Percentiles rank a stretch among this genome's conserved stretches.
These are phyloP conservation scores for Kazachstania taianensis DNA, from an alignment of 805 yeast species.

Conservation along the genomic window DNA sequence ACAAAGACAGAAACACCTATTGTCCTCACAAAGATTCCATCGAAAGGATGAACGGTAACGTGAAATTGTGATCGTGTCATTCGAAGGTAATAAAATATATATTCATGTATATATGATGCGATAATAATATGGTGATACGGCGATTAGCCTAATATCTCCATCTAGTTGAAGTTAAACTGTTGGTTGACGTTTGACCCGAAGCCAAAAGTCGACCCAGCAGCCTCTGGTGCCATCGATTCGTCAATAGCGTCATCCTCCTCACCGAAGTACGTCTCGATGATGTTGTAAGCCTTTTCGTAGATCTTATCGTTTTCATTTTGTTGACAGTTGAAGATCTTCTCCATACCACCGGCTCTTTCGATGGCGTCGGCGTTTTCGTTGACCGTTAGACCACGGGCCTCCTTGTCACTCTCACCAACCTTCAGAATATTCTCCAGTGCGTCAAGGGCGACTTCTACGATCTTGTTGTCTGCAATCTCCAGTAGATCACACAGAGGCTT, in stretches of 20 bases:
- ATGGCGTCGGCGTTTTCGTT: constrained; percentile 86
- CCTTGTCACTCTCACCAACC: constrained; percentile 90
- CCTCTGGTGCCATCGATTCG: constrained; percentile 68
- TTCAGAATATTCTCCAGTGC: constrained; percentile 88
- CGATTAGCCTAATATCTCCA: background rate
- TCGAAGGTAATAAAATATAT: too few species aligned
- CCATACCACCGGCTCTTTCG: constrained; percentile 98
- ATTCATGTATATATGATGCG: too few species aligned
- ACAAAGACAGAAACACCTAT: too few species aligned
- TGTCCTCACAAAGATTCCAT: too few species aligned
- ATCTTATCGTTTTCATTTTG: constrained; percentile 84
- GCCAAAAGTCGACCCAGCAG: constrained; percentile 75
- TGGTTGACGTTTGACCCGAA: constrained; percentile 66
- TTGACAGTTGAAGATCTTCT: constrained; percentile 89
- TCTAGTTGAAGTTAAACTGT: constrained; percentile 29
- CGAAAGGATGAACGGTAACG: too few species aligned
- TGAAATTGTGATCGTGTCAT: too few species aligned
- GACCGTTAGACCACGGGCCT: constrained; percentile 52
- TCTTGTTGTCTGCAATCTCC: constrained; percentile 78
- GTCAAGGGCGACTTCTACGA: constrained; percentile 90
- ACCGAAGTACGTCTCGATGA: constrained; percentile 84
- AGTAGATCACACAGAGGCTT: constrained; percentile 93
- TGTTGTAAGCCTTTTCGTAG: constrained; percentile 80
- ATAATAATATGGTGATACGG: too few species aligned
- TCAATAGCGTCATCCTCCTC: constrained; percentile 69